These are phyloP conservation scores for Graphium sp. DNA, from an alignment of 2,329 filamentous ascomycete species.

Conservation along the genomic window DNA sequence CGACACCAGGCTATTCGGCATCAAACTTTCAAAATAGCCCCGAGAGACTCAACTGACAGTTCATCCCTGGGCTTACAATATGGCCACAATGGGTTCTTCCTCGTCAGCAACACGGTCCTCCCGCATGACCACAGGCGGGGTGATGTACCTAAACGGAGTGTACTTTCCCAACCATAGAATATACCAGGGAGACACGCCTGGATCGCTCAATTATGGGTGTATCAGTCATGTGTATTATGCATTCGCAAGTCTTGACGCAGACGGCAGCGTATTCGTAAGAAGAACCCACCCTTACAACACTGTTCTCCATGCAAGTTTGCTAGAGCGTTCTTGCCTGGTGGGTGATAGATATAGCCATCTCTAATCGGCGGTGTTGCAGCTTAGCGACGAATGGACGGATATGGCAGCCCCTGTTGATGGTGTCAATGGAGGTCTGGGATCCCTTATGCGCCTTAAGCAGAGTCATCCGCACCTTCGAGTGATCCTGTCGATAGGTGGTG, in stretches of 20 bases:
- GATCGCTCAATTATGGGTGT: slow-evolving; percentile 55
- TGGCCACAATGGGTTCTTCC: slow-evolving; percentile 13
- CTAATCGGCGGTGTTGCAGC: slow-evolving; percentile 22
- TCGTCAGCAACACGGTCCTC: slow-evolving; percentile 18
- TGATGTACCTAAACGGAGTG: slow-evolving; percentile 56
- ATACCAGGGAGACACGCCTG: slow-evolving; percentile 57
- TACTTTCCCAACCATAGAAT: slow-evolving; percentile 73
- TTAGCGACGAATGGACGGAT: slow-evolving; percentile 69
- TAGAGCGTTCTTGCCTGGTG: not conserved
- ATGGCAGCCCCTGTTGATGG: slow-evolving; percentile 56
- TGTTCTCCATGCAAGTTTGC: not conserved
- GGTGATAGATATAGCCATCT: not conserved
- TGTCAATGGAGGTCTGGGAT: slow-evolving; percentile 52
- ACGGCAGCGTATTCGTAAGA: slow-evolving; percentile 62
- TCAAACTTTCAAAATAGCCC: no score
- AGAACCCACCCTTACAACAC: not conserved
- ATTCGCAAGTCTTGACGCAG: slow-evolving; percentile 56
- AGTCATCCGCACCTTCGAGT: slow-evolving; percentile 55
- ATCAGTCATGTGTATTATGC: slow-evolving; percentile 74
- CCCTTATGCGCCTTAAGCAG: slow-evolving; percentile 56
- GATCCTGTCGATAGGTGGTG: slow-evolving; percentile 63
- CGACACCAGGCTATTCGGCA: no score
- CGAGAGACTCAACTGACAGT: no score
- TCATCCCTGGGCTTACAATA: slow-evolving; percentile 1
- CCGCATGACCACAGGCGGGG: slow-evolving; percentile 19